A percentile compares a stretch with the other conserved stretches of the same genome.
Conservation (phyloP, 257 asterid genomes). For the Solanum rostratum region DNA sequence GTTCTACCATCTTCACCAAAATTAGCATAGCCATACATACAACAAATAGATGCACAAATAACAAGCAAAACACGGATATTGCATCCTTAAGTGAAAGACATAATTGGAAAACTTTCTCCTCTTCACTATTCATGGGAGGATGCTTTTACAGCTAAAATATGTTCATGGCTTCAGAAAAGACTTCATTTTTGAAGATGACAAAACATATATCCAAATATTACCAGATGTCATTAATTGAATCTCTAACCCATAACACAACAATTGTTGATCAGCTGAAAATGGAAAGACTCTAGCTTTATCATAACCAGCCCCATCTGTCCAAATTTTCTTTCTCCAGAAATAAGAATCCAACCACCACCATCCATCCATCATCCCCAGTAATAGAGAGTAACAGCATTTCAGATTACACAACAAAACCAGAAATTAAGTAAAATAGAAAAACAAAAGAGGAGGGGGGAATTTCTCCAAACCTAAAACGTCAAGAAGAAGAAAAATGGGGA, state of each 20-base stretch:
- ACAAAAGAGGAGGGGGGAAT: background rate
- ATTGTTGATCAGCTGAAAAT: background rate
- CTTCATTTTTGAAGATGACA: background rate
- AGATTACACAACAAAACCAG: slow-evolving; percentile 7
- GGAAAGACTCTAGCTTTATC: background rate
- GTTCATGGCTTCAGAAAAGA: background rate
- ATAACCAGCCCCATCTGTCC: slow-evolving; percentile 3
- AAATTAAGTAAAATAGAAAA: background rate
- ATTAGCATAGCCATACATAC: background rate
- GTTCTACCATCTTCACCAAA: background rate
- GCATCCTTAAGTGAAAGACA: background rate
- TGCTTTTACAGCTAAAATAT: background rate
- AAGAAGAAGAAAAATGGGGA: slow-evolving; percentile 16
- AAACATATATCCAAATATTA: background rate
- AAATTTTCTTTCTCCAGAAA: background rate
- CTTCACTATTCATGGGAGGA: background rate
- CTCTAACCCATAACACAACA: background rate
- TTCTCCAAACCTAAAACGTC: background rate
- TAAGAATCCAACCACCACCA: background rate
- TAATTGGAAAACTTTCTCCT: background rate
- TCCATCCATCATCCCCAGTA: background rate
- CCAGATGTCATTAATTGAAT: background rate
- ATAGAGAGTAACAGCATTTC: background rate
- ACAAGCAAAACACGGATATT: background rate
- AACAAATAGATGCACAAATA: background rate